Percentiles rank a stretch among this genome's conserved stretches.
phyloP scores from a whole-genome alignment of 495 filamentous ascomycete species.

The Clohesyomyces aquaticus region DNA sequence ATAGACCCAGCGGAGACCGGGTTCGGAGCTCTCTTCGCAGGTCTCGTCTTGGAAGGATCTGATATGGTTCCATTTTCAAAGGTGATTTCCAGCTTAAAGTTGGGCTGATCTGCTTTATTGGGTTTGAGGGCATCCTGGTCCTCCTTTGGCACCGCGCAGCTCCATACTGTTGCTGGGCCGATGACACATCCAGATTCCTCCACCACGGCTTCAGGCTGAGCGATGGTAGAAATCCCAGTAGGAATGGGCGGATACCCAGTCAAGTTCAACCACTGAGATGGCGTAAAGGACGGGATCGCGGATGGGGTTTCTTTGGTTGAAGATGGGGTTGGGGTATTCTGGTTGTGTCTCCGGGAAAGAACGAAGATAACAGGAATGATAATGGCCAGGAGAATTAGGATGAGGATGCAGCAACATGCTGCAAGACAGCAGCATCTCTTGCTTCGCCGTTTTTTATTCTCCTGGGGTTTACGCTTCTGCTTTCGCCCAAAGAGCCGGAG shows the following conservation, averaged over 20 bases:
- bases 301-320: conserved; percentile 8
- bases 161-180: conserved; percentile 72
- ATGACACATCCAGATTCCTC: conserved; percentile 65
- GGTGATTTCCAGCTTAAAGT: conserved; percentile 77
- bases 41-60: conserved; percentile 43
- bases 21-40: conserved; percentile 30
- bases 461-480: conserved; percentile 44
- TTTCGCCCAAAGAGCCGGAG: neutral
- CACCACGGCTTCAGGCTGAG: conserved; percentile 62
- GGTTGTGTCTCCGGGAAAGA: conserved; percentile 24
- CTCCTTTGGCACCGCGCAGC: conserved; percentile 78
- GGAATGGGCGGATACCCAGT: conserved; percentile 86
- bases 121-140: conserved; percentile 63
- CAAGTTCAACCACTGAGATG: conserved; percentile 73
- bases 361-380: conserved; percentile 32
- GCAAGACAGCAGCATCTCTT: conserved; percentile 28
- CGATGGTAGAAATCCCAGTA: conserved; percentile 76
- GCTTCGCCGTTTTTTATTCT: conserved; percentile 32
- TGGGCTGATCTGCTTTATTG: conserved; percentile 67
- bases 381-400: conserved; percentile 38
- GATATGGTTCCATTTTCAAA: conserved; percentile 71
- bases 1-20: conserved; percentile 38
- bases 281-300: neutral
- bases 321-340: neutral
- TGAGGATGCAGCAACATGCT: conserved; percentile 36